Conservation (phyloP, 148 eudicot genomes). For the Rhododendron kiyosumense region DNA sequence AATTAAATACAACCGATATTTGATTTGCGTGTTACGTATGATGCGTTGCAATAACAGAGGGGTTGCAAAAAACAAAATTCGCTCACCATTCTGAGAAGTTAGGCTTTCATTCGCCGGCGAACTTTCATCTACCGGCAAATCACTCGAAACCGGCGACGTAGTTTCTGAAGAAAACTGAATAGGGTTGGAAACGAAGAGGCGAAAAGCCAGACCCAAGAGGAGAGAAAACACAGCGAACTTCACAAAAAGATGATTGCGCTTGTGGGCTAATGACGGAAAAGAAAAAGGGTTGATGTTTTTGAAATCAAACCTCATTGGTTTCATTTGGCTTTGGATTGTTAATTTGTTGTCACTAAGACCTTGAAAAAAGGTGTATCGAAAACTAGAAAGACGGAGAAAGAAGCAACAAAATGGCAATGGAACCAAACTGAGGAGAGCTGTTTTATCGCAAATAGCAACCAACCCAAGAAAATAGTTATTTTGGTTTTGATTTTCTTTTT, state of each 20-base stretch:
- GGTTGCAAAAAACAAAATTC: background rate
- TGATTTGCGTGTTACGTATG: background rate
- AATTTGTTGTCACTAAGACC: background rate
- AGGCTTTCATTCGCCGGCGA: constrained; percentile 11
- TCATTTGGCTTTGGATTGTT: background rate
- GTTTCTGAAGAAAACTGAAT: constrained; percentile 27
- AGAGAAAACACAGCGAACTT: constrained; percentile 45
- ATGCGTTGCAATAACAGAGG: constrained; percentile 12
- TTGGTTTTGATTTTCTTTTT: background rate
- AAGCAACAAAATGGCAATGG: background rate
- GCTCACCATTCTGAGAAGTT: constrained; percentile 25
- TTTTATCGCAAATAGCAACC: background rate
- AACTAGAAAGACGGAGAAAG: too few species aligned
- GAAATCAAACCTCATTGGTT: constrained; percentile 16
- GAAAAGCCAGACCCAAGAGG: constrained; percentile 47
- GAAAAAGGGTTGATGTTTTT: constrained; percentile 10
- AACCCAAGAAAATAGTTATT: background rate
- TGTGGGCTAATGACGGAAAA: constrained; percentile 12
- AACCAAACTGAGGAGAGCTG: background rate
- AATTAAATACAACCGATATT: background rate
- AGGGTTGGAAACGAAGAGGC: constrained; percentile 39
- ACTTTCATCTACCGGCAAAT: constrained; percentile 17
- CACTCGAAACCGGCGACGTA: constrained; percentile 7
- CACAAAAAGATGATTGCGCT: constrained; percentile 32
- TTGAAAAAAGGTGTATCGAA: background rate